These are phyloP conservation scores for Epithele typhae DNA, from an alignment of 768 basidiomycete species.

Conservation along the genomic window DNA sequence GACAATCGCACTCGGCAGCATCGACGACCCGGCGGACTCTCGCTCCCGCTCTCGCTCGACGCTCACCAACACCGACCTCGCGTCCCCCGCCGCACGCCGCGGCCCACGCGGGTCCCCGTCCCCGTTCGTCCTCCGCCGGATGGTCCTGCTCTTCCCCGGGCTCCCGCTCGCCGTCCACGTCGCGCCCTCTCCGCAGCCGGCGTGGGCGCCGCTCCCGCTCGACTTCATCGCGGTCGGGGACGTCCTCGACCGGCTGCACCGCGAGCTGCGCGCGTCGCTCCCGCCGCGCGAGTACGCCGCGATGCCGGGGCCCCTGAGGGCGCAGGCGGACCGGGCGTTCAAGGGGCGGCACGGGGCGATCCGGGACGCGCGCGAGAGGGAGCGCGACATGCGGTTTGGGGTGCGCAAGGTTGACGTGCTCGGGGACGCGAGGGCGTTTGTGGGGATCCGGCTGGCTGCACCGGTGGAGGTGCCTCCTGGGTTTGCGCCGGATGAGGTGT, in stretches of 20 bases:
- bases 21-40: neutral
- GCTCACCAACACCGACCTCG: constrained; percentile 1
- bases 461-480: neutral
- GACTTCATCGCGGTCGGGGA: constrained; percentile 40
- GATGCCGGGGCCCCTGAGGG: too few species aligned
- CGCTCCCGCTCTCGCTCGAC: neutral
- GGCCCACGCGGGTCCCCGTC: neutral
- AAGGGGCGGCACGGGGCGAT: too few species aligned
- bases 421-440: neutral
- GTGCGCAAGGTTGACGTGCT: constrained; percentile 1
- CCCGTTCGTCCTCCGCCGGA: neutral
- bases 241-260: constrained; percentile 43
- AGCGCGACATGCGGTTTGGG: too few species aligned
- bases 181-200: constrained; percentile 12
- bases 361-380: too few species aligned
- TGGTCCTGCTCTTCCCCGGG: constrained; percentile 5
- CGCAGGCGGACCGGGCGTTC: neutral
- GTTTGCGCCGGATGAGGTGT: neutral
- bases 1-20: constrained; percentile 5
- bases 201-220: constrained; percentile 14
- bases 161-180: constrained; percentile 18
- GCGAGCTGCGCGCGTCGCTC: constrained; percentile 37
- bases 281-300: constrained; percentile 32
- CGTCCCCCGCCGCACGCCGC: constrained; percentile 1
- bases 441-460: neutral